Evolutionary conservation across 305 asterid genomes (phyloP), one percentile per base, ranked within the genome.

Genomic region (Striga hermonthica): DNA sequence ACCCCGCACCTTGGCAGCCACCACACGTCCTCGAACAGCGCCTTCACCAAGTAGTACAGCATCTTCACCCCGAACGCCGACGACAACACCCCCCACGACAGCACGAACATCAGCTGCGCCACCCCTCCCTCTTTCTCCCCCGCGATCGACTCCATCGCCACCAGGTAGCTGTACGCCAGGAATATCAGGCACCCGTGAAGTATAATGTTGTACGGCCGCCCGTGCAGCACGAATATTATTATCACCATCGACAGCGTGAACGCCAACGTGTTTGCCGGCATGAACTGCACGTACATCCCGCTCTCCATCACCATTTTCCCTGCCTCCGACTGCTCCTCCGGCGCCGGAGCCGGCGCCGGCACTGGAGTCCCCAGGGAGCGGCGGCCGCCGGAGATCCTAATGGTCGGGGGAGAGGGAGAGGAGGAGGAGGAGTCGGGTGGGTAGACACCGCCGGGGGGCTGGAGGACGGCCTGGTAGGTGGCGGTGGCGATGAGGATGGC

Each of bases 361-460:
- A 41, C 16, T 9, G 40, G 10, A 6, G 4, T 4, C n/a, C 7
- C 14, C 8, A 55, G 60, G 5, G 40, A 13, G 13, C 12, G 5
- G 39, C 59, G 59, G 47, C 6, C n/a, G 9, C 6, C n/a, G 9
- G 11, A 15, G 1, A 47, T 11, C 12, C 15, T 48, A 2, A 22
- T 22, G 54, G 54, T 12, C 4, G 12, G 4, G 12, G 4, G 9
- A 12, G 57, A 6, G 8, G 57, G 40, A 44, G 62, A 7, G 15
- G 40, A 0, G 40, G 66, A 7, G 47, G 45, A 0, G 44, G 65
- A 58, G 16, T 45, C 38, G 12, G 50, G 70, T 4, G 57, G 59
- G 57, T 50, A 74, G 36, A 74, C 45, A 1, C 78, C 78, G 58
- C 78, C 78, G 7, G 77, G 79, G 38, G 79, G 75, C 9, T 72